Percentiles rank a stretch among this genome's conserved stretches.
Evolutionary conservation across 2,329 filamentous ascomycete genomes (phyloP).

Genomic region (Cytospora leucostoma): DNA sequence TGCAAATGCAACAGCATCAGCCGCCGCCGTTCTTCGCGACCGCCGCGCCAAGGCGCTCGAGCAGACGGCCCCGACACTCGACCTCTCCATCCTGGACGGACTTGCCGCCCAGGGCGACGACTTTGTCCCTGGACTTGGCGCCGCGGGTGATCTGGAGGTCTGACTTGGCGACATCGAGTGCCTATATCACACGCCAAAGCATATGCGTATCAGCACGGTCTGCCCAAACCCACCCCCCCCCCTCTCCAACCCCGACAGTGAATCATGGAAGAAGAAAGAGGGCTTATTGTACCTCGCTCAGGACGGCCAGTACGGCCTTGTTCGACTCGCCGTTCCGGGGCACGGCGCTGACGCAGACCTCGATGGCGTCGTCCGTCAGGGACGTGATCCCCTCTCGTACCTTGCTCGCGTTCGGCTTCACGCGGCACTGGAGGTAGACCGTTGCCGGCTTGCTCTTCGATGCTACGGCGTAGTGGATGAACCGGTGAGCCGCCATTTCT

Average conservation of each 20-base stretch:
- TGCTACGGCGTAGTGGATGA: constrained; percentile 46
- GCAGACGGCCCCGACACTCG: constrained; percentile 36
- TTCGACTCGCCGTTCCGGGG: constrained; percentile 70
- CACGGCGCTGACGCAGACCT: constrained; percentile 66
- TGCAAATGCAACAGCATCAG: background rate
- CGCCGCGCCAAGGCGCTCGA: constrained; percentile 7
- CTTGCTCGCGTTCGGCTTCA: constrained; percentile 66
- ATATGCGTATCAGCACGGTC: constrained; percentile 4
- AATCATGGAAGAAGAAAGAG: background rate
- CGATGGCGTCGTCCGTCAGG: constrained; percentile 58
- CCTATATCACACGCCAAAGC: constrained; percentile 47
- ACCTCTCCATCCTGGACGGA: constrained; percentile 31
- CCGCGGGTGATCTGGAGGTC: constrained; percentile 64
- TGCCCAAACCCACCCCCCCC: background rate
- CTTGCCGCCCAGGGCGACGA: constrained; percentile 45
- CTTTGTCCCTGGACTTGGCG: constrained; percentile 66
- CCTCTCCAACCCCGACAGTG: background rate
- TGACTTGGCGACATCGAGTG: constrained; percentile 63
- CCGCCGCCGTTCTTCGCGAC: background rate
- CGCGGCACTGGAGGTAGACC: constrained; percentile 64
- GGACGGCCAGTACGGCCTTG: constrained; percentile 61
- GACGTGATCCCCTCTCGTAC: constrained; percentile 61
- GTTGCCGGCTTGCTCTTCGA: constrained; percentile 49
- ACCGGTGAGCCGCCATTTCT: constrained; percentile 20
- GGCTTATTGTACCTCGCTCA: constrained; percentile 59